These are phyloP conservation scores for Talaromyces liani DNA, from an alignment of 495 filamentous ascomycete species.

Conservation along the genomic window DNA sequence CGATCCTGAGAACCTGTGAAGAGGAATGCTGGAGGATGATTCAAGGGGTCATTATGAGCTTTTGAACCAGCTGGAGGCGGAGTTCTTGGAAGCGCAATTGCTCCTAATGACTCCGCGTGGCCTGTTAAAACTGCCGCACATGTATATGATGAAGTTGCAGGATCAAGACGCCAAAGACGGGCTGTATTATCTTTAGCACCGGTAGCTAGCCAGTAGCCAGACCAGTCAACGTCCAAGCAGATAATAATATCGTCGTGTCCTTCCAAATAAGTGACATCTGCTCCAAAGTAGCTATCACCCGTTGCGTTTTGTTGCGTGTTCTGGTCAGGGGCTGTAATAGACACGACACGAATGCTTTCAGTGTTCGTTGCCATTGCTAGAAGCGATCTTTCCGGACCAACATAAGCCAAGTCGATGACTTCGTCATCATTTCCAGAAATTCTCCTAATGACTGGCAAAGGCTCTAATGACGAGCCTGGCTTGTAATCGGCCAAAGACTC, in stretches of 20 bases:
- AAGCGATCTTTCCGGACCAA: conserved; percentile 68
- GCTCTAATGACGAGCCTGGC: conserved; percentile 29
- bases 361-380: conserved; percentile 92
- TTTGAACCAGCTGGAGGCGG: conserved; percentile 56
- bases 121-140: conserved; percentile 79
- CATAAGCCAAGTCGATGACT: conserved; percentile 84
- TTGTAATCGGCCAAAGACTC: conserved; percentile 28
- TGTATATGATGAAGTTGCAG: conserved; percentile 60
- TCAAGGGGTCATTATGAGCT: conserved; percentile 57
- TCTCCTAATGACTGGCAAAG: conserved; percentile 52
- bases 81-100: conserved; percentile 70
- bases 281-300: conserved; percentile 63
- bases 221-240: conserved; percentile 90
- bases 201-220: conserved; percentile 91
- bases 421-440: conserved; percentile 97
- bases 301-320: conserved; percentile 23
- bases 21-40: conserved; percentile 74
- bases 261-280: conserved; percentile 74
- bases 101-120: conserved; percentile 92
- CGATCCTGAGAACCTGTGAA: conserved; percentile 90
- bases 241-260: conserved; percentile 95
- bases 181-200: conserved; percentile 96
- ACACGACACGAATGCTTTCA: conserved; percentile 83
- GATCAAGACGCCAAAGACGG: conserved; percentile 84
- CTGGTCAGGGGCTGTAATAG: conserved; percentile 37